Evolutionary conservation across 129 eudicot species (phyloP), one percentile per base, ranked within the genome.

Genomic region (Pulicaria dysenterica): DNA sequence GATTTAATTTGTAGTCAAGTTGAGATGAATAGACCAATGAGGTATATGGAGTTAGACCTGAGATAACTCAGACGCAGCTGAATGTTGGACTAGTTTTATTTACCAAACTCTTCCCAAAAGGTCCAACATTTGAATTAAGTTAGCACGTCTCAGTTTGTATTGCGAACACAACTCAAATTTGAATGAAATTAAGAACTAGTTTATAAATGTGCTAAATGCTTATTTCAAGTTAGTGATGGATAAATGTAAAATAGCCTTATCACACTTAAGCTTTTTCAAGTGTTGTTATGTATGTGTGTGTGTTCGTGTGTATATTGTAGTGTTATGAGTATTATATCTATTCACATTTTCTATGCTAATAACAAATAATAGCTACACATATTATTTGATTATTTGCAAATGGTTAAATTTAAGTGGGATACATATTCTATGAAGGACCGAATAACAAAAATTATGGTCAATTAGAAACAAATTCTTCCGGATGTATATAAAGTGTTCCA

Each of bases 221-320:
- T 46, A 9, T 39, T 47, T 60, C 17, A 59, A 47, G 31, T 47
- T 61, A 14, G 34, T 55, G 39, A 42, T 41, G 44, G 65, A 56
- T 57, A 44, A 44, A 71, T 56, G 12, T 71, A 40, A 24, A 42
- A 4, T 57, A 42, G 58, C 9, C 13, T 3, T 4, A 56, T 58
- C 47, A 71, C 45, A 45, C 15, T n/a, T 14, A 17, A 58, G 7
- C 2, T 58, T 44, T 60, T 47, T 39, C 46, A 47, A 49, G 11
- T 48, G 72, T n/a, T 47, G 72, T n/a, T n/a, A n/a, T n/a, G n/a
- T n/a, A 7, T 45, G 24, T 72, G 48, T 67, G 36, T 17, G n/a
- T 57, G 58, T 36, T 10, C 58, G 48, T 67, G 36, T 17, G n/a
- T 57, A 45, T 36, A 8, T 73, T 46, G 15, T 38, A 36, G 49